phyloP scores from a whole-genome alignment of 176 grass and related monocot species.

The Leersia perrieri region DNA sequence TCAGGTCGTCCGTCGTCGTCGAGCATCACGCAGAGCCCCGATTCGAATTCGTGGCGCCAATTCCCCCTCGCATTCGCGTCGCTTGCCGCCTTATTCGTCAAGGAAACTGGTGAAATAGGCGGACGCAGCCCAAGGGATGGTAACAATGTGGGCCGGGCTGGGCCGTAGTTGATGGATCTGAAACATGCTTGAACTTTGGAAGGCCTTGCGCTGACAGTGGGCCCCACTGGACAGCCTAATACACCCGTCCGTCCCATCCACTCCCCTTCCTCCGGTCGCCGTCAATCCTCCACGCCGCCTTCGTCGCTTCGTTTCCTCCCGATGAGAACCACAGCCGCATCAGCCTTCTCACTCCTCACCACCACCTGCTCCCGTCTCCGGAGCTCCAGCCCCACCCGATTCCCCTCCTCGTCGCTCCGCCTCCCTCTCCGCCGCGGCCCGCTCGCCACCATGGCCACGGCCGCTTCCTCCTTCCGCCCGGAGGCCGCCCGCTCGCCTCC shows the following conservation, averaged over 20 bases:
- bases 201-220: not conserved
- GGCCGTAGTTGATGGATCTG: too few species aligned
- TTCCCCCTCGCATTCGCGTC: too few species aligned
- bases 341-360: slow-evolving; percentile 40
- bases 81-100: too few species aligned
- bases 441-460: slow-evolving; percentile 46
- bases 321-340: slow-evolving; percentile 29
- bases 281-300: slow-evolving; percentile 21
- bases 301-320: not conserved
- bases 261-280: slow-evolving; percentile 12
- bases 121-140: too few species aligned
- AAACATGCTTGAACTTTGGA: too few species aligned
- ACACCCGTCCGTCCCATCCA: not conserved
- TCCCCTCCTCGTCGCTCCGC: not conserved
- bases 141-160: too few species aligned
- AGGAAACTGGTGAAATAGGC: too few species aligned
- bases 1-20: too few species aligned
- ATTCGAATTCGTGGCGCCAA: too few species aligned
- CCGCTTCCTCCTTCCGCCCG: slow-evolving; percentile 35
- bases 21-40: too few species aligned
- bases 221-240: not conserved
- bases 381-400: not conserved
- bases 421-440: not conserved
- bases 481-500: slow-evolving; percentile 60
- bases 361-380: slow-evolving; percentile 19